Evolutionary conservation across 768 basidiomycete genomes (phyloP).

Genomic region (Omphalotus guepiniiformis): DNA sequence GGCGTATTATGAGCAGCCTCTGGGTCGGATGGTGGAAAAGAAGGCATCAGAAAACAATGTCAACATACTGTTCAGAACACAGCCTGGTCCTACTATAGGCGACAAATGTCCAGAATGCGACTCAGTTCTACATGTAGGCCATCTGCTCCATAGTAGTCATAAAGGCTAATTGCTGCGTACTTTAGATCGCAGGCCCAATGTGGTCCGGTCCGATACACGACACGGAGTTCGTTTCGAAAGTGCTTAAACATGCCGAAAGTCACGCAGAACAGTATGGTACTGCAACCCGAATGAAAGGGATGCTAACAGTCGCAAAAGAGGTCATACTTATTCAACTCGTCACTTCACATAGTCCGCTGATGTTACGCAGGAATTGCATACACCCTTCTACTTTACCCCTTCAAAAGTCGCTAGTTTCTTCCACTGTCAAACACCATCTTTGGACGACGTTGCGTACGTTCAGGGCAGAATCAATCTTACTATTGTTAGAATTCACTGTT

Average conservation of each 20-base stretch:
- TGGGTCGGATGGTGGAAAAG: constrained; percentile 71
- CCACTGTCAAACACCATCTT: constrained; percentile 72
- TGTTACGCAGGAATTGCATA: constrained; percentile 58
- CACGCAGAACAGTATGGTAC: constrained; percentile 73
- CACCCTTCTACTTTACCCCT: constrained; percentile 88
- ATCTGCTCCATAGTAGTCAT: neutral
- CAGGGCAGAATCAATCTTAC: constrained; percentile 30
- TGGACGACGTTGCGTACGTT: constrained; percentile 74
- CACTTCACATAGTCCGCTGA: neutral
- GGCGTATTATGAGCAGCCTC: constrained; percentile 73
- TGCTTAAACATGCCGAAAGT: constrained; percentile 67
- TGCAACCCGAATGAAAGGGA: constrained; percentile 83
- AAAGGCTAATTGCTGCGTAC: neutral
- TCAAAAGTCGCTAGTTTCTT: constrained; percentile 74
- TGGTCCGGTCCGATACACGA: constrained; percentile 92
- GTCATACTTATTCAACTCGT: constrained; percentile 35
- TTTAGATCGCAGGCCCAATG: constrained; percentile 96
- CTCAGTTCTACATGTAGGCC: constrained; percentile 65
- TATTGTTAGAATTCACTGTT: too few relatives aligned
- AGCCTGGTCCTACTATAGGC: constrained; percentile 60
- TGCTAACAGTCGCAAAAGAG: constrained; percentile 88
- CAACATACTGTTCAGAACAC: constrained; percentile 69
- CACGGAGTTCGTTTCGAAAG: constrained; percentile 62
- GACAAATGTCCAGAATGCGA: constrained; percentile 82
- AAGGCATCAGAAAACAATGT: constrained; percentile 50